These are phyloP conservation scores for Chloromonas sp. DNA, from an alignment of 163 green algal genomes.

Conservation along the genomic window DNA sequence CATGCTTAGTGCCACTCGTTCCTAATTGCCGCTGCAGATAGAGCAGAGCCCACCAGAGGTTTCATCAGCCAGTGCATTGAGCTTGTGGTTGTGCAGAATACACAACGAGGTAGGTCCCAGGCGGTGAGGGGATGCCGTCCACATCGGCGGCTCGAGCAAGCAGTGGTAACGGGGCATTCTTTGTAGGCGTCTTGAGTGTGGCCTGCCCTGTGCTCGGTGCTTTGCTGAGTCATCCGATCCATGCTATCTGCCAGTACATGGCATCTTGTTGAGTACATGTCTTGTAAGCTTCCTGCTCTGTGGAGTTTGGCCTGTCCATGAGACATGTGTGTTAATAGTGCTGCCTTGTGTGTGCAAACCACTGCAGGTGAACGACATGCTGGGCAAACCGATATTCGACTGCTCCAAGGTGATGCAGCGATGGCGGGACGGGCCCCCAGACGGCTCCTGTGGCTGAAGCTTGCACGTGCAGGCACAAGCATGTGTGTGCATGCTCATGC, in stretches of 20 bases:
- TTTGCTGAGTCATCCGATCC: too few species aligned
- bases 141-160: too few species aligned
- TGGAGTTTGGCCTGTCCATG: too few species aligned
- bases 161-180: too few species aligned
- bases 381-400: slow-evolving; percentile 53
- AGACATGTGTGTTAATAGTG: too few species aligned
- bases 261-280: too few species aligned
- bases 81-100: slow-evolving; percentile 40
- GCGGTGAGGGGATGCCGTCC: neutral
- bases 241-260: too few species aligned
- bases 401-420: slow-evolving; percentile 34
- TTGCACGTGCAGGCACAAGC: neutral
- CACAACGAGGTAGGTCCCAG: slow-evolving; percentile 34
- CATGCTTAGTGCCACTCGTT: too few species aligned
- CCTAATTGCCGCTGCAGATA: neutral
- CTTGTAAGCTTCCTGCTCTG: too few species aligned
- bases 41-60: slow-evolving; percentile 22
- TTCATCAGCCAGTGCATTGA: slow-evolving; percentile 11
- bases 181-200: too few species aligned
- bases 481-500: neutral
- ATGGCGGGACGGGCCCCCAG: slow-evolving; percentile 40
- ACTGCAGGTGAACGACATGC: slow-evolving; percentile 39
- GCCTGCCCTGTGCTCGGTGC: too few species aligned
- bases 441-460: slow-evolving; percentile 29
- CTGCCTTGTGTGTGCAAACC: neutral